Percentiles rank a stretch among this genome's conserved stretches.
These are phyloP conservation scores for Apiospora pterosperma DNA, from an alignment of 2,329 filamentous ascomycete genomes.

Conservation along the genomic window DNA sequence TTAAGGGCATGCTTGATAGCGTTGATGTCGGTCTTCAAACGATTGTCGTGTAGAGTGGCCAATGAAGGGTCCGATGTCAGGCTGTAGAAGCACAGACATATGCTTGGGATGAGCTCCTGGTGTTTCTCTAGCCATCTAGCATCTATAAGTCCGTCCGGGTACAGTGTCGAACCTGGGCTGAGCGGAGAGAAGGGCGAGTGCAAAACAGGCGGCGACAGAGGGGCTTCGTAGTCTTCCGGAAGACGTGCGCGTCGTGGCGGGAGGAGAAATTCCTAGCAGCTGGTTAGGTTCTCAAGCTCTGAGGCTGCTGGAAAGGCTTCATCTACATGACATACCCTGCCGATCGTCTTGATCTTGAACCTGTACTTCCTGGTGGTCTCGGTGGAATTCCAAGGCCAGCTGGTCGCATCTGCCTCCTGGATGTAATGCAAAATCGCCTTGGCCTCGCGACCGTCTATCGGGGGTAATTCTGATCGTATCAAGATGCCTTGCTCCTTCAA, in stretches of 20 bases:
- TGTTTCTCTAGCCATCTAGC: slow-evolving; percentile 85
- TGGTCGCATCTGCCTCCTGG: slow-evolving; percentile 59
- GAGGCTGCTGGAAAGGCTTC: neutral
- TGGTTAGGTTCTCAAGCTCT: slow-evolving; percentile 7
- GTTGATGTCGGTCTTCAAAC: slow-evolving; percentile 84
- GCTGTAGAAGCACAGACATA: slow-evolving; percentile 77
- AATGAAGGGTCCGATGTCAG: slow-evolving; percentile 71
- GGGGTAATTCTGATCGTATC: slow-evolving; percentile 68
- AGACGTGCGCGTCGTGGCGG: slow-evolving; percentile 55
- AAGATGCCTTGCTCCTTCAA: slow-evolving; percentile 57
- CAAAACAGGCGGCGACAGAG: slow-evolving; percentile 52
- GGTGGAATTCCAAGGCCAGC: slow-evolving; percentile 64
- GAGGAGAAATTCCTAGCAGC: slow-evolving; percentile 47
- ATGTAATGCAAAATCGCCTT: slow-evolving; percentile 65
- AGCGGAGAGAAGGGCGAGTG: slow-evolving; percentile 92
- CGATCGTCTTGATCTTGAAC: slow-evolving; percentile 70
- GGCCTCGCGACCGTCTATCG: slow-evolving; percentile 62
- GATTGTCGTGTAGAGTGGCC: slow-evolving; percentile 78
- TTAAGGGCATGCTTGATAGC: slow-evolving; percentile 65
- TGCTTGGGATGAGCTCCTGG: slow-evolving; percentile 76
- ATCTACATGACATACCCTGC: slow-evolving; percentile 62
- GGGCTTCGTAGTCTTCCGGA: slow-evolving; percentile 46
- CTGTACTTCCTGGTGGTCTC: slow-evolving; percentile 48
- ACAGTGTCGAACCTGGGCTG: slow-evolving; percentile 76
- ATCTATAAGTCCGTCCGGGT: slow-evolving; percentile 85